phyloP scores from a whole-genome alignment of 2,329 filamentous ascomycete genomes.

The Aspergillus fumigatus region DNA sequence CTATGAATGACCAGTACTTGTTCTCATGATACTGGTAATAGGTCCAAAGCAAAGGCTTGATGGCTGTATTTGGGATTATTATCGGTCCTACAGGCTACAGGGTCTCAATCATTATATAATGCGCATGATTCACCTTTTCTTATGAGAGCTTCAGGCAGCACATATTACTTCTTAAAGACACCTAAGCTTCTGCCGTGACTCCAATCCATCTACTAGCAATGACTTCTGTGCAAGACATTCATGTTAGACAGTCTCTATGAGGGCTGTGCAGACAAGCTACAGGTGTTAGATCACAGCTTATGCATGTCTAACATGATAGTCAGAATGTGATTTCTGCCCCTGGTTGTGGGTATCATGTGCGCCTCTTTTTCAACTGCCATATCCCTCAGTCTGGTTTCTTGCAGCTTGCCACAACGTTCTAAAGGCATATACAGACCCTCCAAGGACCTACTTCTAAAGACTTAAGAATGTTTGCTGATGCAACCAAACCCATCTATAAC shows the following conservation, averaged over 20 bases:
- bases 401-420: slow-evolving; percentile 1
- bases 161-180: not conserved
- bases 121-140: not conserved
- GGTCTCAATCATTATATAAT: not conserved
- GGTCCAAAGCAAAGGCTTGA: too few species aligned
- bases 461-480: not conserved
- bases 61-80: too few species aligned
- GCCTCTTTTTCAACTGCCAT: not conserved
- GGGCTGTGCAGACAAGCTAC: slow-evolving; percentile 2
- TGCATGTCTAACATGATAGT: not conserved
- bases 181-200: not conserved
- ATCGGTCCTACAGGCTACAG: too few species aligned
- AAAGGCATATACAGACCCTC: not conserved
- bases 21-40: too few species aligned
- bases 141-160: not conserved
- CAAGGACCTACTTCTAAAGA: not conserved
- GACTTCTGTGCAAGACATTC: not conserved
- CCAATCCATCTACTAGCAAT: not conserved
- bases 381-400: slow-evolving; percentile 1
- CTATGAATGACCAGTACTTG: too few species aligned
- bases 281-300: not conserved
- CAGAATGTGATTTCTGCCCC: not conserved
- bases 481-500: not conserved
- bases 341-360: not conserved
- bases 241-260: not conserved